Evolutionary conservation across 495 filamentous ascomycete genomes (phyloP), one percentile per base, ranked within the genome.

Genomic region (Aspergillus sclerotiicarbonarius): DNA sequence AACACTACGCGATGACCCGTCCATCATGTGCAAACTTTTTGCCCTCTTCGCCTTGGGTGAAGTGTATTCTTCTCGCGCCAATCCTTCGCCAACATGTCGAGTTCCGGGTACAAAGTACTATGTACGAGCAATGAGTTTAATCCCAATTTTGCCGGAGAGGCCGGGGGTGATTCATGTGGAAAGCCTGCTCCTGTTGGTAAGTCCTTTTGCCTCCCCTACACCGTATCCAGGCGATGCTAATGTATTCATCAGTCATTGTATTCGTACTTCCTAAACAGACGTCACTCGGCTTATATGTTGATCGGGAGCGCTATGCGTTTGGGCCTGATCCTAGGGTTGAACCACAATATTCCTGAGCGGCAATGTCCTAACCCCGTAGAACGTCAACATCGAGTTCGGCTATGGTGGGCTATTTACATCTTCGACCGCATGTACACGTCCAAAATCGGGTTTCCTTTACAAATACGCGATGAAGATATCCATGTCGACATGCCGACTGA

Each of bases 361-460:
- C 67, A 69, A 51, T 65, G 64, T 20, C 58, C 51, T 5, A 60
- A 70, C 51, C 51, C 63, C 2, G 47, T 64, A 4, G 60, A 64
- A 8, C 65, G 70, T 10, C 54, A 75, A 43, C 70, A 75, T 49
- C 62, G 72, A 1, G 64, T 60, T 12, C 64, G 70, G 7, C 53
- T 72, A 3, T 72, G 66, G 66, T 70, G 70, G 70, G 61, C 66
- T 20, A 64, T 68, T 0, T 75, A 75, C 50, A 63, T 69, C 2
- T 69, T 69, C 16, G 72, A 75, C 53, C 62, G 72, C 30, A 70
- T 73, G 62, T 73, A 61, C 33, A 62, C 65, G 6, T 66, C 68
- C 0, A 73, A 70, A 39, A 58, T 66, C 9, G 72, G 70, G 2
- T 69, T 65, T 52, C 70, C 72, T 1, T 43, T 64, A 8, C 60